Conservation (phyloP, 331 rosid genomes). For the Dryas integrifolia region DNA sequence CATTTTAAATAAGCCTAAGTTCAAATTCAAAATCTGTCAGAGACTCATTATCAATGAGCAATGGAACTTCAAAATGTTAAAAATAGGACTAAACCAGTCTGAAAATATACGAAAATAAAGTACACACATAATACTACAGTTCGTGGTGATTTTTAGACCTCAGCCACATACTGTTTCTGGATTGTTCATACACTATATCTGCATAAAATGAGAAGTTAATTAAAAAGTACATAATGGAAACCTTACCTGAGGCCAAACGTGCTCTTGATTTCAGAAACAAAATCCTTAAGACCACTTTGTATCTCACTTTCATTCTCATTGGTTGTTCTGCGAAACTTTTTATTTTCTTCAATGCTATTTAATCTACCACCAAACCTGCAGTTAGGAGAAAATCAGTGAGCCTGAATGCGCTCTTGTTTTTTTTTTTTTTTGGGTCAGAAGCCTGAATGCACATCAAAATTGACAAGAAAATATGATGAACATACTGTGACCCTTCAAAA, state of each 20-base stretch:
- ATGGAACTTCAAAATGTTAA: not conserved
- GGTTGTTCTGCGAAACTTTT: conserved; percentile 28
- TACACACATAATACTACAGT: not conserved
- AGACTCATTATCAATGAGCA: not conserved
- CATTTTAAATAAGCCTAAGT: not conserved
- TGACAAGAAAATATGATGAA: not conserved
- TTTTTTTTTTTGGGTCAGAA: too few species aligned
- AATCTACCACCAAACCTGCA: conserved; percentile 46
- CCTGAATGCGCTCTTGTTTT: not conserved
- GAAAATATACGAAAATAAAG: not conserved
- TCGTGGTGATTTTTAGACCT: not conserved
- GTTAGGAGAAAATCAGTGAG: conserved; percentile 6
- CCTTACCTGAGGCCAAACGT: conserved; percentile 38
- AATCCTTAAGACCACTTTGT: conserved; percentile 38
- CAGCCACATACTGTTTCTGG: not conserved
- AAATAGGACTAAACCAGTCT: not conserved
- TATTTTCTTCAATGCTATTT: conserved; percentile 36
- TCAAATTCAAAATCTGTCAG: not conserved
- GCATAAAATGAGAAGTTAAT: not conserved
- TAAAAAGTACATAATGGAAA: conserved; percentile 1
- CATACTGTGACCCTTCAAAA: conserved; percentile 46
- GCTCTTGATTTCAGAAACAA: conserved; percentile 38
- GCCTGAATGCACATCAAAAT: not conserved
- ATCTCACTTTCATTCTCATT: conserved; percentile 22
- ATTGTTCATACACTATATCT: not conserved